phyloP scores from a whole-genome alignment of 768 basidiomycete genomes.

The Termitomyces sp. region DNA sequence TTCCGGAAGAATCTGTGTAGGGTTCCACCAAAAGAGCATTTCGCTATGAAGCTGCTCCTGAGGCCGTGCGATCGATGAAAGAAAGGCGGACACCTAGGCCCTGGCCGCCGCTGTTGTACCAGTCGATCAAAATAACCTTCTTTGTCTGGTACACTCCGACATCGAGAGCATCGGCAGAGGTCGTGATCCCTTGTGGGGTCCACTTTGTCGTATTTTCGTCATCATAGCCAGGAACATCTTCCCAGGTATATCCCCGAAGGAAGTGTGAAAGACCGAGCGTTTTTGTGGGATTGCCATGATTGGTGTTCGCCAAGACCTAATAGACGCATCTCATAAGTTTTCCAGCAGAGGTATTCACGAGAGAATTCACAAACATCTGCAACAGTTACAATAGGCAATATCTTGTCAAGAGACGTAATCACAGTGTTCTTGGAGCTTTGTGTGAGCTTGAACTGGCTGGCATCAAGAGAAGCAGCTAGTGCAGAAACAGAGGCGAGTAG shows the following conservation, averaged over 20 bases:
- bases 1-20: constrained; percentile 7
- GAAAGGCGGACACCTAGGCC: constrained; percentile 12
- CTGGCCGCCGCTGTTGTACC: constrained; percentile 7
- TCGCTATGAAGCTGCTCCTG: constrained; percentile 5
- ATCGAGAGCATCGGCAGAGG: constrained; percentile 13
- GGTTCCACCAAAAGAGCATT: constrained; percentile 12
- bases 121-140: constrained; percentile 12
- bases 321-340: background rate
- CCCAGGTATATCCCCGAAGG: constrained; percentile 11
- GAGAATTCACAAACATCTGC: constrained; percentile 1
- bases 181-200: constrained; percentile 14
- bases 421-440: constrained; percentile 7
- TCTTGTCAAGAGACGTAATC: constrained; percentile 6
- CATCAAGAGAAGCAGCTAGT: background rate
- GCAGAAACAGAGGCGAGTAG: background rate
- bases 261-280: constrained; percentile 6
- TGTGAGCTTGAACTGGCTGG: constrained; percentile 32
- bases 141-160: constrained; percentile 8
- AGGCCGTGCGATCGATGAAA: constrained; percentile 10
- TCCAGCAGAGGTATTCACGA: background rate
- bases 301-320: constrained; percentile 8
- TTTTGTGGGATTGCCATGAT: constrained; percentile 9
- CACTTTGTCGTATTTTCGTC: constrained; percentile 11
- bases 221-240: constrained; percentile 10
- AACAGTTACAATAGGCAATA: constrained; percentile 10